Base-by-base conservation (phyloP, 768 basidiomycete species). In the Suillus spraguei region DNA sequence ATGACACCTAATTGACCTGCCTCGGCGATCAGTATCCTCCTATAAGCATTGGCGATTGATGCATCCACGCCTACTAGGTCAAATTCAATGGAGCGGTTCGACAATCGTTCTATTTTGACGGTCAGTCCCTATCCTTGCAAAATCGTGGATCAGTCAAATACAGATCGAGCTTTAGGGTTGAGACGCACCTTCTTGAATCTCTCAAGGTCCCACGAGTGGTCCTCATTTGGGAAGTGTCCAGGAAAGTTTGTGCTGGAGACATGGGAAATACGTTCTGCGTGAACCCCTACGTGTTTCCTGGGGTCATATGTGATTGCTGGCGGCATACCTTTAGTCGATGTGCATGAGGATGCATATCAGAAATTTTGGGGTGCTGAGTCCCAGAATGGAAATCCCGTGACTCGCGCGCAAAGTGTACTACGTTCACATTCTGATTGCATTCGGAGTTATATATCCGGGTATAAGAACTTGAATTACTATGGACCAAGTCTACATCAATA, bases 31-130 rank as follows among this genome's bases (percentile, higher is more conserved):
- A 98, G 82, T 61, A 97, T 94, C 62, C 97, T 83, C 33, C 97
- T 83, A 67, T 97, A 86, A 0, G 97, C 95, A 75, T 99, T 99
- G 36, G 97, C 95, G 63, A 99, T 92, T 17, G 94, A 92, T 0
- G 97, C 93, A 74, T 99, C 97, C 35, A 98, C 91, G 6, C 97
- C 96, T 62, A 98, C 85, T 52, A 99, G 81, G 77, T 99, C 97
- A 74, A 99, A 97, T 68, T 98, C 96, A 65, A 97, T 86, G 2
- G 91, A 89, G 17, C 89, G 84, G 49, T 90, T 84, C 0, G 95
- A 97, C 41, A 96, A 79, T 49, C 92, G 84, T 64, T 91, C 87
- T 41, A 97, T 82, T 62, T 88, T 82, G 11, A 95, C 86, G 71
- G 81, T 79, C 61, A 96, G 79, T 70, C 83, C 90, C 94, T 94